Evolutionary conservation across 2,329 filamentous ascomycete genomes (phyloP).

Genomic region (Pseudocercospora vitis): DNA sequence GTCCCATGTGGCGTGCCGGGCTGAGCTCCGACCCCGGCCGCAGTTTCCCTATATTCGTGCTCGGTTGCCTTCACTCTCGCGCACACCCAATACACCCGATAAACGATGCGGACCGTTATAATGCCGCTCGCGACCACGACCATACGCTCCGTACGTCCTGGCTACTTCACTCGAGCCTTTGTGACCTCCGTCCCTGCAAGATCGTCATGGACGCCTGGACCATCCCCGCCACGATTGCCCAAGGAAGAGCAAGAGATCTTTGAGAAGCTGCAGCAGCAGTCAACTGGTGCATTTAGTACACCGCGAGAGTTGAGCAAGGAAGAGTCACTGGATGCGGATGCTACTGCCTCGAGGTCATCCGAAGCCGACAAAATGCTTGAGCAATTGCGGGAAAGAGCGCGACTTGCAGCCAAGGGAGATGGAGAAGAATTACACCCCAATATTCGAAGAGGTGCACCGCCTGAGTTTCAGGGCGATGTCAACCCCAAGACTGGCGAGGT

Average conservation of each 20-base stretch:
- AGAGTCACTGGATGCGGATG: conserved; percentile 11
- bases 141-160: conserved; percentile 31
- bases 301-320: conserved; percentile 40
- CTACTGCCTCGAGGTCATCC: conserved; percentile 17
- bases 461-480: conserved; percentile 87
- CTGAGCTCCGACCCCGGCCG: neutral
- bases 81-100: no score
- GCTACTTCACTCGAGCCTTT: conserved; percentile 35
- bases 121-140: conserved; percentile 29
- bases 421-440: conserved; percentile 69
- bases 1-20: neutral
- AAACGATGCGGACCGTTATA: no score
- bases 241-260: conserved; percentile 87
- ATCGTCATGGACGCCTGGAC: conserved; percentile 46
- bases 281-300: conserved; percentile 74
- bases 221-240: conserved; percentile 81
- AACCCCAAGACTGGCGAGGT: conserved; percentile 96
- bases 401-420: conserved; percentile 56
- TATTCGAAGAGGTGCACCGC: conserved; percentile 72
- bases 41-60: neutral
- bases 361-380: conserved; percentile 31
- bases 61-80: no score
- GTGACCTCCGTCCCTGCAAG: conserved; percentile 47
- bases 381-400: conserved; percentile 39
- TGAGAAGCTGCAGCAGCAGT: conserved; percentile 78